Conservation (phyloP, 2,329 filamentous ascomycete genomes). For the Scedosporium minutisporum region DNA sequence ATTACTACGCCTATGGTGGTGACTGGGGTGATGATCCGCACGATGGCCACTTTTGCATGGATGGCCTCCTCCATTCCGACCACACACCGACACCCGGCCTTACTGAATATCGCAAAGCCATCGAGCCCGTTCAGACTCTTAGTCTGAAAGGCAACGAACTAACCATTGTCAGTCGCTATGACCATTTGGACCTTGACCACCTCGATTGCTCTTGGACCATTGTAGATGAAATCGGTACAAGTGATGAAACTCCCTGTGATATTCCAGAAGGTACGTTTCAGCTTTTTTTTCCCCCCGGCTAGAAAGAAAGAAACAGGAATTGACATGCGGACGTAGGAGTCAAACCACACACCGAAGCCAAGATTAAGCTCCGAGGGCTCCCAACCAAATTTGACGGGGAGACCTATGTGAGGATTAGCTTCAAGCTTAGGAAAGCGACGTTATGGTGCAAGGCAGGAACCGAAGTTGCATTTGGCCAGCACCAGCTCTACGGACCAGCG, state of each 20-base stretch:
- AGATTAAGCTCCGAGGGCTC: conserved; percentile 22
- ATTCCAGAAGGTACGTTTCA: conserved; percentile 29
- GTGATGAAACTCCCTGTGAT: conserved; percentile 18
- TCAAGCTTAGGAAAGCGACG: conserved; percentile 31
- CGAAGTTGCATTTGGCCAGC: conserved; percentile 40
- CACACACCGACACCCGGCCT: conserved; percentile 43
- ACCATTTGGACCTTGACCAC: conserved; percentile 42
- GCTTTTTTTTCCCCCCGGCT: background rate
- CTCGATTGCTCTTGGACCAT: conserved; percentile 34
- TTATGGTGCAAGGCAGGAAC: conserved; percentile 43
- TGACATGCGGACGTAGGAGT: conserved; percentile 20
- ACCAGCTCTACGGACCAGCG: conserved; percentile 26
- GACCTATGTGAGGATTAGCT: conserved; percentile 38
- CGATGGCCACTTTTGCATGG: conserved; percentile 50
- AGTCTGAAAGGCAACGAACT: conserved; percentile 30
- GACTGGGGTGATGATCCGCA: conserved; percentile 53
- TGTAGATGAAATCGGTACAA: conserved; percentile 24
- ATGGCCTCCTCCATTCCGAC: conserved; percentile 40
- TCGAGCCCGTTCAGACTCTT: conserved; percentile 47
- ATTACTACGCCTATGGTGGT: conserved; percentile 49
- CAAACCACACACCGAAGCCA: conserved; percentile 30
- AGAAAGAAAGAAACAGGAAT: background rate
- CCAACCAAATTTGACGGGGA: conserved; percentile 19
- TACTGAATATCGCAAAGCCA: conserved; percentile 46
- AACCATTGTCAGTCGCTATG: conserved; percentile 42